Percentiles rank a stretch among this genome's conserved stretches.
phyloP scores from a whole-genome alignment of 1,284 basidiomycete genomes.

The Mycosarcoma maydis region DNA sequence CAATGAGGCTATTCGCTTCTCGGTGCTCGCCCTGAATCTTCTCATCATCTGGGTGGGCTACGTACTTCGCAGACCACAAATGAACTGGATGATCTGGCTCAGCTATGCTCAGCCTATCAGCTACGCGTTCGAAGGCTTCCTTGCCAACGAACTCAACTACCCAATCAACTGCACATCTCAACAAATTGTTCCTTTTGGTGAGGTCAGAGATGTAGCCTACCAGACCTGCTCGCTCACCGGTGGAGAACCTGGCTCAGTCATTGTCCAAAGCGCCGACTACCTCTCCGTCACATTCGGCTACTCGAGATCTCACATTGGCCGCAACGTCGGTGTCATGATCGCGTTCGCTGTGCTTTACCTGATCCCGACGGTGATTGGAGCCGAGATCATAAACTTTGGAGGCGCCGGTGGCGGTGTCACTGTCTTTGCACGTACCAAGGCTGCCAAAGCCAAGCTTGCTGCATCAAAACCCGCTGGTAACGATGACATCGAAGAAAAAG shows the following conservation, averaged over 20 bases:
- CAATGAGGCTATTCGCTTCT: slow-evolving; percentile 45
- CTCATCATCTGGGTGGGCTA: slow-evolving; percentile 52
- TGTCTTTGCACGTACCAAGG: slow-evolving; percentile 52
- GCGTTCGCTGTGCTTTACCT: slow-evolving; percentile 58
- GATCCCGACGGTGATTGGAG: slow-evolving; percentile 55
- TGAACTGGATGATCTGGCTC: slow-evolving; percentile 80
- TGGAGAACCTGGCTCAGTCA: slow-evolving; percentile 64
- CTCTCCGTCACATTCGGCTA: slow-evolving; percentile 75
- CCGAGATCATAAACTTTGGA: slow-evolving; percentile 51
- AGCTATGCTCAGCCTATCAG: slow-evolving; percentile 68
- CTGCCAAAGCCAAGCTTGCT: slow-evolving; percentile 27
- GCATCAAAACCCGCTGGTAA: slow-evolving; percentile 7
- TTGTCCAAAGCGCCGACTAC: slow-evolving; percentile 70
- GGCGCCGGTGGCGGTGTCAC: slow-evolving; percentile 58
- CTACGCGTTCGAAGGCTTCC: slow-evolving; percentile 80
- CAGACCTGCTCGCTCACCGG: slow-evolving; percentile 69
- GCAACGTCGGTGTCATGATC: slow-evolving; percentile 70
- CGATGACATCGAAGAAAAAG: slow-evolving; percentile 31
- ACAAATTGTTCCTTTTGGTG: slow-evolving; percentile 31
- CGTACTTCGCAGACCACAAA: slow-evolving; percentile 72
- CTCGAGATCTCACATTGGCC: slow-evolving; percentile 69
- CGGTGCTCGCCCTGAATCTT: slow-evolving; percentile 48
- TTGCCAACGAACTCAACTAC: slow-evolving; percentile 69
- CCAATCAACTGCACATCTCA: slow-evolving; percentile 39
- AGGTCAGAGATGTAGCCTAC: slow-evolving; percentile 16